Base-by-base conservation (phyloP, 2,329 filamentous ascomycete species). In the Podosphaera xanthii region DNA sequence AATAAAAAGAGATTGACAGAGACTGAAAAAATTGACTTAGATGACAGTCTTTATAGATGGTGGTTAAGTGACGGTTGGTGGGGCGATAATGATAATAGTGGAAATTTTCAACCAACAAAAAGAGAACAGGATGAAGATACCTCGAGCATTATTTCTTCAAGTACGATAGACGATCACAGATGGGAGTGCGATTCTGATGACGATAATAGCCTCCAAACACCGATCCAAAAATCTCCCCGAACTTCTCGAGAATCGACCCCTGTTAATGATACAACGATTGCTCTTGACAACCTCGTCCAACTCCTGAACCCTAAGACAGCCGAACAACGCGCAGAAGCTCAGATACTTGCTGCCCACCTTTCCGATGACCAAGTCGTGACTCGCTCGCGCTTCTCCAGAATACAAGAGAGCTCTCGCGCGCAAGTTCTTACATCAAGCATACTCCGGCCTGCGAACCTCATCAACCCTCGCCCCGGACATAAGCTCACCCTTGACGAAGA, bases 11-110 rank as follows among this genome's bases (percentile, higher is more conserved):
- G 69, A 64, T 73, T 71, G 69, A 70, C 71, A 55, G 68, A 72
- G 14, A 63, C 73, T 5, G 73, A 81, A 48, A 86, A 92, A 64
- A 77, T 78, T 35, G 78, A 80, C 46, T 74, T 96, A 2, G 84
- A 91, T 63, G 76, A 77, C 1, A 83, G 81, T 60, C 73, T 96
- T 1, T 97, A 96, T 69, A 75, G 76, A 36, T 92, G 90, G 80
- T 97, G 88, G 86, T 81, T 85, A 58, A 75, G 77, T 59, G 88
- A 87, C 30, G 88, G 87, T 6, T 86, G 86, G 73, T 96, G 88
- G 82, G 90, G 91, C 0, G 82, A 83, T 14, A 76, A 83, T 38
- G 91, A 97, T 68, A 76, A 76, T 4, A 95, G 87, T 66, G 86
- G 86, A 35, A 85, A 91, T 62, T 97, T 90, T 69, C 70, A 75